Evolutionary conservation across 192 early-diverging fungal species (phyloP), one percentile per base, ranked within the genome.

Genomic region (Umbelopsis isabellina): DNA sequence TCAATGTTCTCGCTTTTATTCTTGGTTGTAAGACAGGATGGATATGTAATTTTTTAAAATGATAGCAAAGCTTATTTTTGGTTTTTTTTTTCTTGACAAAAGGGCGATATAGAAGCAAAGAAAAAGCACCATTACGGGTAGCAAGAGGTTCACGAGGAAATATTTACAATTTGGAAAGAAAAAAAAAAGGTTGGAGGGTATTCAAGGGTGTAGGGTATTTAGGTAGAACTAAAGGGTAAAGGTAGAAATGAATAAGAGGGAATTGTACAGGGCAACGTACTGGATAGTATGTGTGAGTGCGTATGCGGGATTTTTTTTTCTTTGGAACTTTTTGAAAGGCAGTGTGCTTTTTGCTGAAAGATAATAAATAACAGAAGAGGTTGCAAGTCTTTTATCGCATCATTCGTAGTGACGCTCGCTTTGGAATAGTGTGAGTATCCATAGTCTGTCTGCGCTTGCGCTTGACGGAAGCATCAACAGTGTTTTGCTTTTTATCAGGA

Each of bases 371-470:
- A 61, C 33, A 35, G 27, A n/a, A 22, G 20, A 61, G 6, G 55
- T 2, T 35, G 55, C 5, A 61, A 35, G 3, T 61, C 15, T 4
- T 30, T 61, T 61, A 61, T 61, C 55, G 55, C 55, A 61, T 61
- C 55, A 61, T 61, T 37, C 55, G 55, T 35, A 61, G 55, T 15
- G 55, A 61, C 1, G 55, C 55, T 61, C 55, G 55, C 55, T 61
- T 61, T 27, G 55, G 27, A 5, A 30, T 35, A 35, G 55, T n/a
- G 30, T 25, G 33, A 13, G 12, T 25, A 33, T 61, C 55, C 55
- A 61, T 37, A 5, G 55, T 61, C 13, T 30, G 30, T 33, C 30
- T 61, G 16, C 55, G 55, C 30, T 61, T 61, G 25, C 55, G 55
- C 18, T 61, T 61, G 18, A 33, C 10, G 4, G 53, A 33, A 33